Conservation (phyloP, 2,329 filamentous ascomycete genomes). For the Colletotrichum plurivorum region DNA sequence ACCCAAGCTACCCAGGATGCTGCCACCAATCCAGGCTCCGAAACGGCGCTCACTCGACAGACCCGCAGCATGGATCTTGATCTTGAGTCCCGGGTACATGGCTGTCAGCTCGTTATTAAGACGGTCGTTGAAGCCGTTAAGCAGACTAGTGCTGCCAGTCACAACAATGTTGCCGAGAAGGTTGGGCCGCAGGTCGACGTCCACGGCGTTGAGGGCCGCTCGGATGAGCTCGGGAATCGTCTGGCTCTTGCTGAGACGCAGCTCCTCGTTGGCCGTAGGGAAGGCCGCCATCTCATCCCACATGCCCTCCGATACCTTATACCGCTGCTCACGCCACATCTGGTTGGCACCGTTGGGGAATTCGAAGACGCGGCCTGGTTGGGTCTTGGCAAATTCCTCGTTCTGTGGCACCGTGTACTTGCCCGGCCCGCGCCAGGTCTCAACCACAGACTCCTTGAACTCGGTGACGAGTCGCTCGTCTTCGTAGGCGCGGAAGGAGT, state of each 20-base stretch:
- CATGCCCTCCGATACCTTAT: slow-evolving; percentile 87
- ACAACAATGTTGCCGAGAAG: slow-evolving; percentile 93
- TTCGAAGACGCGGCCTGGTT: slow-evolving; percentile 91
- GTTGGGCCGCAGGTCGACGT: slow-evolving; percentile 88
- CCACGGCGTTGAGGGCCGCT: slow-evolving; percentile 81
- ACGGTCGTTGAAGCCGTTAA: slow-evolving; percentile 93
- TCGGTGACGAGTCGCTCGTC: slow-evolving; percentile 95
- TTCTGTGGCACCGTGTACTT: slow-evolving; percentile 76
- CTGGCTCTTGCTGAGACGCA: slow-evolving; percentile 75
- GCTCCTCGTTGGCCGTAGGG: slow-evolving; percentile 53
- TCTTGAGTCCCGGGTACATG: slow-evolving; percentile 87
- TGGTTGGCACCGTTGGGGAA: slow-evolving; percentile 98
- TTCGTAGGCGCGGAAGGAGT: slow-evolving; percentile 85
- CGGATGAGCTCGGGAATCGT: slow-evolving; percentile 89
- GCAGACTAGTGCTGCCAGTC: slow-evolving; percentile 87
- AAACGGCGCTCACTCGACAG: slow-evolving; percentile 91
- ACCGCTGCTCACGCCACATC: slow-evolving; percentile 91
- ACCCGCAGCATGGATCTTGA: slow-evolving; percentile 90
- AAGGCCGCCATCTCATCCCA: slow-evolving; percentile 89
- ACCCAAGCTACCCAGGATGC: slow-evolving; percentile 93
- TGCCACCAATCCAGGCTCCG: slow-evolving; percentile 95
- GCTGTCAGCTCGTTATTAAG: slow-evolving; percentile 86
- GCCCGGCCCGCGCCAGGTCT: slow-evolving; percentile 89
- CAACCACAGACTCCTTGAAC: slow-evolving; percentile 98
- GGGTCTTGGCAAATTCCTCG: slow-evolving; percentile 80